Conservation (phyloP, 2,329 filamentous ascomycete genomes). For the Stachybotrys chartarum region DNA sequence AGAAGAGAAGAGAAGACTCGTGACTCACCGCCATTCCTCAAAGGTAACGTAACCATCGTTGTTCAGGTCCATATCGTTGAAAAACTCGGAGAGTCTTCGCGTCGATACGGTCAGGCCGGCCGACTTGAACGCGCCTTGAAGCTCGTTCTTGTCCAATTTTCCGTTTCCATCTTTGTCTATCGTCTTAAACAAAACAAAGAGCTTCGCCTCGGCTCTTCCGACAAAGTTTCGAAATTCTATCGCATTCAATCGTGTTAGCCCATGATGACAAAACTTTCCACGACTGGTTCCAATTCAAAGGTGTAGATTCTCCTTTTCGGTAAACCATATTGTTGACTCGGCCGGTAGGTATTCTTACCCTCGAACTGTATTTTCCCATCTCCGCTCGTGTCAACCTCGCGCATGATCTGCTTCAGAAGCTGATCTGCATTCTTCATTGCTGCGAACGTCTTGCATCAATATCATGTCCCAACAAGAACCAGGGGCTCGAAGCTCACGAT, state of each 20-base stretch:
- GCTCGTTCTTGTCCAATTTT: conserved; percentile 77
- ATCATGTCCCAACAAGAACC: conserved; percentile 7
- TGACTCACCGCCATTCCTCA: conserved; percentile 87
- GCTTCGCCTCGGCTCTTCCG: conserved; percentile 75
- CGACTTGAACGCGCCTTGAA: conserved; percentile 68
- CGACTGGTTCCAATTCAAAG: background rate
- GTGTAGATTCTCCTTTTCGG: background rate
- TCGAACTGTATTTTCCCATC: conserved; percentile 89
- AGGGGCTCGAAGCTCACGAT: conserved; percentile 52
- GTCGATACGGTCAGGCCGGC: conserved; percentile 74
- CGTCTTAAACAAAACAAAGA: conserved; percentile 72
- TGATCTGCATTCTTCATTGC: conserved; percentile 84
- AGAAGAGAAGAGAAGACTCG: conserved; percentile 5
- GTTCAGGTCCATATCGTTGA: conserved; percentile 82
- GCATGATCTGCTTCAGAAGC: conserved; percentile 74
- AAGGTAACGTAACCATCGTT: conserved; percentile 83
- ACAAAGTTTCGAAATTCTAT: conserved; percentile 87
- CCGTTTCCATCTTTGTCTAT: conserved; percentile 86
- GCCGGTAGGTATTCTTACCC: conserved; percentile 45
- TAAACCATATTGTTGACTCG: no score
- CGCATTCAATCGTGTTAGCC: background rate
- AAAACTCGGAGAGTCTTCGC: conserved; percentile 76
- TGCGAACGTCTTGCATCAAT: conserved; percentile 17
- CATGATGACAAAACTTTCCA: background rate
- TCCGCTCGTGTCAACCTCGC: conserved; percentile 75